Conservation (phyloP, 2,329 filamentous ascomycete species). For the Aspergillus sp. region DNA sequence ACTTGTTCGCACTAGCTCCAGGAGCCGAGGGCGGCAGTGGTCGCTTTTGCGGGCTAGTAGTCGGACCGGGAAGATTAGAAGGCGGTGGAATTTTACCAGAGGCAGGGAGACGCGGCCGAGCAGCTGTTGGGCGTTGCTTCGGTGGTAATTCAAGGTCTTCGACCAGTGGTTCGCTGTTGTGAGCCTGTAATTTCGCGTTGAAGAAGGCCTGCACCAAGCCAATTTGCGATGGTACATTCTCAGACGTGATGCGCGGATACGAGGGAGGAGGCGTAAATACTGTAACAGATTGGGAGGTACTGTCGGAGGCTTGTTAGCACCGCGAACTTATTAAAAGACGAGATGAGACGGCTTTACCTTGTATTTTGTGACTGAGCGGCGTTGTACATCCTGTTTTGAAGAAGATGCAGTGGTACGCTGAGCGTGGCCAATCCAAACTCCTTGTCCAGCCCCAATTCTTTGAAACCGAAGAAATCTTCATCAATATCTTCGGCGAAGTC, state of each 20-base stretch:
- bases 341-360: slow-evolving; percentile 50
- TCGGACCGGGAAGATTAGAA: slow-evolving; percentile 30
- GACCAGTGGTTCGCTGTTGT: slow-evolving; percentile 76
- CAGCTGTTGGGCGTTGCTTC: slow-evolving; percentile 69
- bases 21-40: slow-evolving; percentile 30
- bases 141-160: slow-evolving; percentile 94
- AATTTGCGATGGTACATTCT: slow-evolving; percentile 77
- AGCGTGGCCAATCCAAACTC: slow-evolving; percentile 87
- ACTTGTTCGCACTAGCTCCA: slow-evolving; percentile 26
- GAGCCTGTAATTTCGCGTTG: slow-evolving; percentile 80
- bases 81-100: slow-evolving; percentile 46
- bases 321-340: background rate
- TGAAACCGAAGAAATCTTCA: slow-evolving; percentile 99
- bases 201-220: slow-evolving; percentile 91
- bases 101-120: slow-evolving; percentile 45
- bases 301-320: slow-evolving; percentile 19
- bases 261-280: slow-evolving; percentile 64
- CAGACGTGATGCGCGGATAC: slow-evolving; percentile 74
- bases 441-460: slow-evolving; percentile 85
- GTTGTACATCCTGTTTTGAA: slow-evolving; percentile 86
- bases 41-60: slow-evolving; percentile 44
- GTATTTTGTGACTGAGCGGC: slow-evolving; percentile 77
- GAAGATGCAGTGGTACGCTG: slow-evolving; percentile 87
- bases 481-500: slow-evolving; percentile 98
- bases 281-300: slow-evolving; percentile 52